These are phyloP conservation scores for Amauroascus verrucosus DNA, from an alignment of 2,329 filamentous ascomycete genomes.

Conservation along the genomic window DNA sequence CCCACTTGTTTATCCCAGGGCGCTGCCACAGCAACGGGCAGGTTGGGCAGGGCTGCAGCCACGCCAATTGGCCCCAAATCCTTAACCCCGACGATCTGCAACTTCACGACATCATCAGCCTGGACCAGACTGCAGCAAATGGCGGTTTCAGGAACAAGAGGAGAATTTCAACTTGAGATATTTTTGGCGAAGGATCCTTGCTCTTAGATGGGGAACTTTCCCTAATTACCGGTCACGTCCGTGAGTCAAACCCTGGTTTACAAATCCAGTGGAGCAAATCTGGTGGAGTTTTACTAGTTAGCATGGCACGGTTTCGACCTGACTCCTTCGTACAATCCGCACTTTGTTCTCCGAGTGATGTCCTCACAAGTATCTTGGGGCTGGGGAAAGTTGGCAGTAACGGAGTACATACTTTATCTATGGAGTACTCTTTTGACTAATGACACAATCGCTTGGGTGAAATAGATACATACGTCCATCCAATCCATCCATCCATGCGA, in stretches of 20 bases:
- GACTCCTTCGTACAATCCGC: too few relatives aligned
- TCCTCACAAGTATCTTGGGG: too few relatives aligned
- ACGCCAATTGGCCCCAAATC: not conserved
- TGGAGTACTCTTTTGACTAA: too few relatives aligned
- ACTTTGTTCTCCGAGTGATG: too few relatives aligned
- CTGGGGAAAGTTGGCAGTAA: too few relatives aligned
- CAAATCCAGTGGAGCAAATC: not conserved
- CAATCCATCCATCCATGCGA: too few relatives aligned
- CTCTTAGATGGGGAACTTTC: not conserved
- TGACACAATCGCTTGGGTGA: too few relatives aligned
- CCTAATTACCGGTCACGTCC: conserved; percentile 2
- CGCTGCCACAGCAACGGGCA: conserved; percentile 11
- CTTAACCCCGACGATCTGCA: conserved; percentile 1
- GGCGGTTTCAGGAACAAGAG: conserved; percentile 4
- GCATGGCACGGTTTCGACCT: too few relatives aligned
- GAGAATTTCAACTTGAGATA: not conserved
- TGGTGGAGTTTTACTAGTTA: too few relatives aligned
- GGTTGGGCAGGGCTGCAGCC: conserved; percentile 1
- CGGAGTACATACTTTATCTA: too few relatives aligned
- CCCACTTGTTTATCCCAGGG: conserved; percentile 9
- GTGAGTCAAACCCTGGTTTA: not conserved
- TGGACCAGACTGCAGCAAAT: not conserved
- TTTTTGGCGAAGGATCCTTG: conserved; percentile 5
- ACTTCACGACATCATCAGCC: conserved; percentile 1
- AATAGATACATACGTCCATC: too few relatives aligned